A percentile compares a stretch with the other conserved stretches of the same genome.
Evolutionary conservation across 73 alveolate species (phyloP).

Genomic region (Diophrys sp.): DNA sequence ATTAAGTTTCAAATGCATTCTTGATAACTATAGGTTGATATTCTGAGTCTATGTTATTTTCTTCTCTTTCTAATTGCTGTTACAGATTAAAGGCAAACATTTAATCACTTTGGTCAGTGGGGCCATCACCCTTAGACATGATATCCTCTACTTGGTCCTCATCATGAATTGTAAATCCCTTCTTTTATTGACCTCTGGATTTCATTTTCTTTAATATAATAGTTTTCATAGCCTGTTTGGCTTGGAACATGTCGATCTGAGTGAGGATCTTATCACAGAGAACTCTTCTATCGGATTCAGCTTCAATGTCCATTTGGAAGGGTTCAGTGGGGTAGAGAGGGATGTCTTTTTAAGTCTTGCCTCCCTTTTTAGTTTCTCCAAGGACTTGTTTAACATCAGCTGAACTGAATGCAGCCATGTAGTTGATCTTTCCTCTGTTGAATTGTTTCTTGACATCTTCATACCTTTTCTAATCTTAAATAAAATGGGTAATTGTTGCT

Average conservation of each 20-base stretch:
- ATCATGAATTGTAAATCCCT: no score
- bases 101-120: background rate
- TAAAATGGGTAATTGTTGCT: no score
- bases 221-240: constrained; percentile 10
- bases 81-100: background rate
- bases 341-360: constrained; percentile 2
- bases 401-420: constrained; percentile 46
- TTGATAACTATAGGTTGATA: background rate
- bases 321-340: constrained; percentile 35
- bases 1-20: background rate
- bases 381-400: constrained; percentile 42
- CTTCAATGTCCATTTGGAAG: constrained; percentile 57
- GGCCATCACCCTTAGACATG: background rate
- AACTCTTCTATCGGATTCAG: constrained; percentile 63
- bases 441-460: constrained; percentile 74
- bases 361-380: constrained; percentile 15
- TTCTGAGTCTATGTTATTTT: constrained; percentile 6
- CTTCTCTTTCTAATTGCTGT: constrained; percentile 2
- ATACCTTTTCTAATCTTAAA: constrained; percentile 73
- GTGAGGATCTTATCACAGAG: constrained; percentile 59
- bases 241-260: constrained; percentile 53
- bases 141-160: constrained; percentile 1
- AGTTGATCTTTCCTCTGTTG: constrained; percentile 34
- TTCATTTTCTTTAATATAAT: no score
- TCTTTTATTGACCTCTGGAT: background rate